Percentiles rank a stretch among this genome's conserved stretches.
Evolutionary conservation across 495 filamentous ascomycete genomes (phyloP).

Genomic region (Podospora didyma): DNA sequence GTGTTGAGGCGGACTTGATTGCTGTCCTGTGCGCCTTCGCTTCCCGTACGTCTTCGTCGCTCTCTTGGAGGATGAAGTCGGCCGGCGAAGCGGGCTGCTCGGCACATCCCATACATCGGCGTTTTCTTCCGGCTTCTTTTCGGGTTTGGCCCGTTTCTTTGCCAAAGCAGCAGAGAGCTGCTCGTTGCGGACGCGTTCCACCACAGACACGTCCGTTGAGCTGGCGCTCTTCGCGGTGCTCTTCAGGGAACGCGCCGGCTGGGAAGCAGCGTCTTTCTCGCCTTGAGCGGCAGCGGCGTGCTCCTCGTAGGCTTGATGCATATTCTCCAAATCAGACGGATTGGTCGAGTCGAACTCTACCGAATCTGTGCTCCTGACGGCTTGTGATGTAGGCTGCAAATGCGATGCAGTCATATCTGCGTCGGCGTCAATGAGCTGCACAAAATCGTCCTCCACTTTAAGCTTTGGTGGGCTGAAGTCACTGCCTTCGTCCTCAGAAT

Average conservation of each 20-base stretch:
- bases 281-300: neutral
- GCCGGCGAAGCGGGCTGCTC: neutral
- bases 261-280: no score
- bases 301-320: no score
- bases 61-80: neutral
- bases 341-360: no score
- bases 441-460: neutral
- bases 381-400: neutral
- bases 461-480: slow-evolving; percentile 15
- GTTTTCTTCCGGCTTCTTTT: no score
- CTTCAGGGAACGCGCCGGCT: no score
- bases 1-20: slow-evolving; percentile 7
- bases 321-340: no score
- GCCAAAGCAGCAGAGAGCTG: slow-evolving; percentile 5
- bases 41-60: slow-evolving; percentile 17
- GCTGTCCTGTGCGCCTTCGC: slow-evolving; percentile 11
- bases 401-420: neutral
- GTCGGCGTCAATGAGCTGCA: neutral
- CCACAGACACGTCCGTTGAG: slow-evolving; percentile 27
- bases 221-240: slow-evolving; percentile 5
- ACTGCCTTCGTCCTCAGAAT: slow-evolving; percentile 29
- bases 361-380: no score
- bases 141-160: neutral
- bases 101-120: slow-evolving; percentile 18
- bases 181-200: slow-evolving; percentile 24